Evolutionary conservation across 2,329 filamentous ascomycete genomes (phyloP), one percentile per base, ranked within the genome.

Genomic region (Penicillium sp.): DNA sequence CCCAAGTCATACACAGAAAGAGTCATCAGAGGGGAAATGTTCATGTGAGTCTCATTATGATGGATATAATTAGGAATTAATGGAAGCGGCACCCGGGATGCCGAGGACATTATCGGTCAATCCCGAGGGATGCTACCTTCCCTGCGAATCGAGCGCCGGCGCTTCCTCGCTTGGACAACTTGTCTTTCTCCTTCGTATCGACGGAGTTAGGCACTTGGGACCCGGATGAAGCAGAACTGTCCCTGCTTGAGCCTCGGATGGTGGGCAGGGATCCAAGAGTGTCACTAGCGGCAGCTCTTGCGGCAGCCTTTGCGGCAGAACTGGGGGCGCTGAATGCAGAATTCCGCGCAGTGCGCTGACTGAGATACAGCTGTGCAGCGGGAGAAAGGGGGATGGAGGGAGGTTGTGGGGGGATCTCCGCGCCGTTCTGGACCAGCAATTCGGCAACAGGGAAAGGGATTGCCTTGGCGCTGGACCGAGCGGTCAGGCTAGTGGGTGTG

Each of bases 361-460:
- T 92, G 46, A 97, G 79, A 67, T 97, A 99, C 31, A 89, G 74
- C 67, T 89, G 87, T 2, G 94, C 93, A 45, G 87, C 88, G 9
- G 85, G 81, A 57, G 90, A 92, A 11, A 99, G 82, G 1, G 92
- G 91, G 62, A 97, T 92, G 0, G 90, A 88, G 0, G 92, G 90
- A 57, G 89, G 80, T 2, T 85, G 79, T 1, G 79, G 70, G 0
- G 94, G 93, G 31, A 97, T 88, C 59, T 96, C 89, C 3, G 92
- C 92, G 15, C 94, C 94, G 68, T 99, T 97, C 66, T 97, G 95
- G 14, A 96, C 80, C 14, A 99, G 82, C 56, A 99, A 78, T 73
- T 99, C 94, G 14, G 94, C 94, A 41, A 97, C 81, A 0, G 94
- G 87, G 70, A 99, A 99, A 0, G 92, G 84, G 8, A 86, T 81